Base-by-base conservation (phyloP, 495 filamentous ascomycete species). In the Terfezia boudieri region DNA sequence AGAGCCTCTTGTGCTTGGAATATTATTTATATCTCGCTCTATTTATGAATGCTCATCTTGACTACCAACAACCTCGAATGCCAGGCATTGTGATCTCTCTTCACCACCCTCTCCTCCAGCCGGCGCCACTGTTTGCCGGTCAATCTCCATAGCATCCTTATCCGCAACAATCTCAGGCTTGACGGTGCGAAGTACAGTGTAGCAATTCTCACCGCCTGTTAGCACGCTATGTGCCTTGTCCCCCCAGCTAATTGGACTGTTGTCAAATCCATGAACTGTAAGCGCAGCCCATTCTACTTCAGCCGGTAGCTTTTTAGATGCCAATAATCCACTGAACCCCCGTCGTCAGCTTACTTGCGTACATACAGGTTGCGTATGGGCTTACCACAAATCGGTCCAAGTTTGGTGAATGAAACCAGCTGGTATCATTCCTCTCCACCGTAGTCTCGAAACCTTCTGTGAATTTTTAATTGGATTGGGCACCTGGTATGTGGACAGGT, bases 401-500 rank as follows among this genome's bases (percentile, higher is more conserved):
- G 64, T 0, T n/a, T 52, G 37, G 0, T 38, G 16, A 37, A 64
- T 55, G 59, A 62, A 65, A 11, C 11, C 14, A 6, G 62, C 59
- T 14, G 59, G 52, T 9, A 65, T 9, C 46, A 65, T 43, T 10
- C 62, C 62, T 26, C 52, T 37, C 46, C 61, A 61, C 12, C 57
- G 56, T 26, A 65, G 32, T 35, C 53, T 54, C 9, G 59, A 56
- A 14, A 65, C 50, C 0, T 46, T 46, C 41, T 14, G 12, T 4
- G 41, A 8, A 1, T 14, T 46, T 14, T 46, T 4, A 46, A 4
- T 14, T 20, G 41, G 41, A 5, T 46, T 20, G 12, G 41, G 41
- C 17, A 46, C 62, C 4, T 69, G 63, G 65, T 95, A 98, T n/a
- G 82, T 78, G 54, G 79, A 79, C 11, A 98, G 71, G 60, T 82